These are phyloP conservation scores for Puccinia sorghi DNA, from an alignment of 1,284 basidiomycete genomes.

Conservation along the genomic window DNA sequence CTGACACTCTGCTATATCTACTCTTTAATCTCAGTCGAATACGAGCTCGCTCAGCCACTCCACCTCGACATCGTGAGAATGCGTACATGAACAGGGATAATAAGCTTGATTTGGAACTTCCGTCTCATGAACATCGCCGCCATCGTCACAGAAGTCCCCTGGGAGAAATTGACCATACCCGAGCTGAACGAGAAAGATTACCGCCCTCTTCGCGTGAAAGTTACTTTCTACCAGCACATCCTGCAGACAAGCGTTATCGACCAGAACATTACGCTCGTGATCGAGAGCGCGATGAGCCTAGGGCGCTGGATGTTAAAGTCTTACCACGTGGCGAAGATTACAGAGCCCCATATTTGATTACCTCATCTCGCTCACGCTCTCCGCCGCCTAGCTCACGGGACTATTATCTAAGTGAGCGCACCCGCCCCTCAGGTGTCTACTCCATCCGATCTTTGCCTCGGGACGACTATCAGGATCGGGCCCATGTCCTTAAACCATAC, in stretches of 20 bases:
- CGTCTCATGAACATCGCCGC: conserved; percentile 20
- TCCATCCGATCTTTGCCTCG: conserved; percentile 1
- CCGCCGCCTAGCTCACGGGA: conserved; percentile 19
- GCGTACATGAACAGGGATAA: background rate
- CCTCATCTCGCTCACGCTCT: conserved; percentile 4
- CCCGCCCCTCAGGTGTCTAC: background rate
- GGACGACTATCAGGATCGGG: conserved; percentile 5
- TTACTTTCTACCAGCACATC: conserved; percentile 1
- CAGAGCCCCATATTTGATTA: background rate
- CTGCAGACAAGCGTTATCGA: conserved; percentile 19
- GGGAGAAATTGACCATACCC: background rate
- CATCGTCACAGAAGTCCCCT: conserved; percentile 21
- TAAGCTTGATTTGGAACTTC: conserved; percentile 5
- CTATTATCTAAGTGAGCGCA: background rate
- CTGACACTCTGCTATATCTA: conserved; percentile 29
- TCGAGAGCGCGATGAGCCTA: background rate
- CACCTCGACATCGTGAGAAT: conserved; percentile 20
- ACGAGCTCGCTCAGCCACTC: conserved; percentile 13
- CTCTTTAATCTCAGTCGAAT: conserved; percentile 26
- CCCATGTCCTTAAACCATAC: background rate
- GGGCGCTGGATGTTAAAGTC: conserved; percentile 3
- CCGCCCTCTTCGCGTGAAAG: conserved; percentile 18
- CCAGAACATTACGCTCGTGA: conserved; percentile 7
- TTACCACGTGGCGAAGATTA: conserved; percentile 1
- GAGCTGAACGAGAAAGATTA: conserved; percentile 25